These are phyloP conservation scores for Brettanomyces naardenensis DNA, from an alignment of 805 yeast species.

Conservation along the genomic window DNA sequence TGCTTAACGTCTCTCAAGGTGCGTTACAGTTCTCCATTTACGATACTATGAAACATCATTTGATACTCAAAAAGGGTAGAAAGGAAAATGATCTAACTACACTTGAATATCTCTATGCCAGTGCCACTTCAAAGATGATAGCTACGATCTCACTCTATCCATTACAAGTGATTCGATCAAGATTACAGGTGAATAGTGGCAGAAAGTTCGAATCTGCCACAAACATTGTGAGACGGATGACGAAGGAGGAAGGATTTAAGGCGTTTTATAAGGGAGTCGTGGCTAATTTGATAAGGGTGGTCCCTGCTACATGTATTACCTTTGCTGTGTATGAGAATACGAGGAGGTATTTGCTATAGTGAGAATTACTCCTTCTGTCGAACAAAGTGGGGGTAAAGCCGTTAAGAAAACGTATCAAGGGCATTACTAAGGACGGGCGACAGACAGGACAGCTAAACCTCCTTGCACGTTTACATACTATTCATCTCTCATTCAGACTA, in stretches of 20 bases:
- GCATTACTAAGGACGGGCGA: no score
- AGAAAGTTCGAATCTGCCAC: slow-evolving; percentile 18
- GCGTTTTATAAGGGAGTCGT: slow-evolving; percentile 83
- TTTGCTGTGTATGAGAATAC: slow-evolving; percentile 75
- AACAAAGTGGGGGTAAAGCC: no score
- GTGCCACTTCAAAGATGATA: slow-evolving; percentile 60
- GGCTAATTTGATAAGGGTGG: slow-evolving; percentile 71
- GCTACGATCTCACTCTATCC: slow-evolving; percentile 74
- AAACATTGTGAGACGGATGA: slow-evolving; percentile 31
- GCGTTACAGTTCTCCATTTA: slow-evolving; percentile 83
- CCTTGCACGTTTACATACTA: no score
- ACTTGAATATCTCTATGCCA: slow-evolving; percentile 53
- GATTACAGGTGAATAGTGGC: slow-evolving; percentile 50
- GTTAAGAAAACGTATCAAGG: no score
- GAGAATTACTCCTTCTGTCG: no score
- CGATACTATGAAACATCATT: slow-evolving; percentile 56
- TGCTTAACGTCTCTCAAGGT: slow-evolving; percentile 82
- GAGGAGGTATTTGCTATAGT: slow-evolving; percentile 20
- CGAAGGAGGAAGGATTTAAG: slow-evolving; percentile 41
- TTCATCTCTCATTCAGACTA: no score
- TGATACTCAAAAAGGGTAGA: slow-evolving; percentile 11
- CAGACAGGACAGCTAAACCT: no score
- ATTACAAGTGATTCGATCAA: slow-evolving; percentile 69
- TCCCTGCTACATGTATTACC: slow-evolving; percentile 91
- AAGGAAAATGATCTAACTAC: slow-evolving; percentile 30